phyloP scores from a whole-genome alignment of 2,329 filamentous ascomycete species.

The Paecilomyces sp. region DNA sequence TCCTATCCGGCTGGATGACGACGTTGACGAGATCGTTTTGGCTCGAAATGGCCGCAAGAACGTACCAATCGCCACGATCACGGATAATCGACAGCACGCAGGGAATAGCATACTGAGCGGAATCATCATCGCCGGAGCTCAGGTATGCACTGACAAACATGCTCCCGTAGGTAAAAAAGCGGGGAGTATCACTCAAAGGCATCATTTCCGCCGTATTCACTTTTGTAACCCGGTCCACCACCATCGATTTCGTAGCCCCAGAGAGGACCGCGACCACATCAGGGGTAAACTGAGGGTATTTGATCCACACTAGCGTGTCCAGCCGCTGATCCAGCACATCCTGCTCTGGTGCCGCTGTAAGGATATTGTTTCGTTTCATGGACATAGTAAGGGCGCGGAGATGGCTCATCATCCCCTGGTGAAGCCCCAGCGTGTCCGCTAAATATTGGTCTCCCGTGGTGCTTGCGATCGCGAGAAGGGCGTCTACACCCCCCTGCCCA shows the following conservation, averaged over 20 bases:
- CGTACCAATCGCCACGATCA: conserved; percentile 58
- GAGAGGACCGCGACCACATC: conserved; percentile 66
- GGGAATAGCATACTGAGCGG: conserved; percentile 61
- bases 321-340: conserved; percentile 67
- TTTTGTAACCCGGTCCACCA: conserved; percentile 40
- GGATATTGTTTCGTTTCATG: conserved; percentile 75
- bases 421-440: conserved; percentile 41
- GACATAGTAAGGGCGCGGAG: conserved; percentile 70
- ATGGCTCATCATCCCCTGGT: conserved; percentile 54
- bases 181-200: conserved; percentile 66
- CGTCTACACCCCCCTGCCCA: conserved; percentile 31
- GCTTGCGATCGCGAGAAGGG: conserved; percentile 32
- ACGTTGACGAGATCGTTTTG: conserved; percentile 73
- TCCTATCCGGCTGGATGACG: conserved; percentile 61
- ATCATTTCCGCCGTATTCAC: conserved; percentile 58
- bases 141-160: conserved; percentile 68
- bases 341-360: conserved; percentile 59
- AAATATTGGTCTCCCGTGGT: conserved; percentile 39
- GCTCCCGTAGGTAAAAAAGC: conserved; percentile 71
- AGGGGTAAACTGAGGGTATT: conserved; percentile 66
- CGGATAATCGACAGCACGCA: conserved; percentile 72
- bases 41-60: conserved; percentile 69
- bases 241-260: conserved; percentile 43
- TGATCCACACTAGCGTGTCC: conserved; percentile 74
- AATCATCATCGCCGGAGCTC: conserved; percentile 63